Conservation (phyloP, 345 rosid genomes). For the Leavenworthia alabamica region DNA sequence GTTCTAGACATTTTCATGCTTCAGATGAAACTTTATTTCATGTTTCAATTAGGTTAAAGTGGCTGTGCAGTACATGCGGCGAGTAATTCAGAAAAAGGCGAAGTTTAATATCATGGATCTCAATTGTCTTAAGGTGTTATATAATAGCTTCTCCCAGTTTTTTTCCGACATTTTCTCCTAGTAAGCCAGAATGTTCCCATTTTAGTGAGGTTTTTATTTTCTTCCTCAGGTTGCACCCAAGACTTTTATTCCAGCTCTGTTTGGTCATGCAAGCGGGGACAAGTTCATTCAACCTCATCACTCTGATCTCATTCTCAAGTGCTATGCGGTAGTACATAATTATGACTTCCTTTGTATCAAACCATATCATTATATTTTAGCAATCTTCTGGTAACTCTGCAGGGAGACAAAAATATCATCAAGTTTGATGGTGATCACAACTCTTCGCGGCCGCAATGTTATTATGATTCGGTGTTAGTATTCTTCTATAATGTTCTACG, state of each 20-base stretch:
- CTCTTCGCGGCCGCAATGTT: slow-evolving; percentile 85
- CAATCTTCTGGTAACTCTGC: slow-evolving; percentile 22
- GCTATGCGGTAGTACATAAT: slow-evolving; percentile 51
- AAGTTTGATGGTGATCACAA: slow-evolving; percentile 96
- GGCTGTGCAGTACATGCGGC: slow-evolving; percentile 94
- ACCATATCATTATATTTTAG: slow-evolving; percentile 2
- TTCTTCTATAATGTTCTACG: slow-evolving; percentile 86
- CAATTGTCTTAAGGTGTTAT: slow-evolving; percentile 71
- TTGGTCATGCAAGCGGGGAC: slow-evolving; percentile 89
- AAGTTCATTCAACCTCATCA: slow-evolving; percentile 88
- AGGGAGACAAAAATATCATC: slow-evolving; percentile 96
- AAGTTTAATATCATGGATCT: slow-evolving; percentile 95
- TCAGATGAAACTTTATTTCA: background rate
- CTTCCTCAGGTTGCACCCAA: slow-evolving; percentile 64
- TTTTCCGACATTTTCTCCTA: background rate
- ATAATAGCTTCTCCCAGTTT: background rate
- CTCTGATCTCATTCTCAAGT: slow-evolving; percentile 65
- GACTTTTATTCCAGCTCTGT: slow-evolving; percentile 87
- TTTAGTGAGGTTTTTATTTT: background rate
- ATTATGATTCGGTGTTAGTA: slow-evolving; percentile 85
- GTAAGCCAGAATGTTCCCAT: slow-evolving; percentile 8
- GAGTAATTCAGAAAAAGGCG: slow-evolving; percentile 79
- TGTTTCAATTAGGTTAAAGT: slow-evolving; percentile 60
- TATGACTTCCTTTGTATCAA: background rate
- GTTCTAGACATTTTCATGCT: background rate